Evolutionary conservation across 352 stramenopile genomes (phyloP).

Genomic region (Phytophthora melonis): DNA sequence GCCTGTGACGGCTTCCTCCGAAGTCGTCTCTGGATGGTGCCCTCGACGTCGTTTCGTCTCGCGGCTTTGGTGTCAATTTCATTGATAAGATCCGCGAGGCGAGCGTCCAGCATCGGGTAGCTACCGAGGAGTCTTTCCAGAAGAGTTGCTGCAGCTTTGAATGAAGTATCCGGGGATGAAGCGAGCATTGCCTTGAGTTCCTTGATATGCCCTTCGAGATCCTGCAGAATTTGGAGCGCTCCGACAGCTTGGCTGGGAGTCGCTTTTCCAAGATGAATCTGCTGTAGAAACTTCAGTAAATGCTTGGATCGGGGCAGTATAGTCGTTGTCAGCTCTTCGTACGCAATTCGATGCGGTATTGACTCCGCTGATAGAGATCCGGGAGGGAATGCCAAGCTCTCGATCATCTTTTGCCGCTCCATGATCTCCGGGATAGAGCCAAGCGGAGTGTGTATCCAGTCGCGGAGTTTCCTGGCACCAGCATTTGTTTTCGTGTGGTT

Average conservation of each 20-base stretch:
- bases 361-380: slow-evolving; percentile 15
- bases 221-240: slow-evolving; percentile 34
- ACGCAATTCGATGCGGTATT: slow-evolving; percentile 36
- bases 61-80: slow-evolving; percentile 34
- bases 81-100: slow-evolving; percentile 15
- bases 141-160: neutral
- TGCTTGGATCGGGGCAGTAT: slow-evolving; percentile 36
- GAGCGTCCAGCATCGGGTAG: slow-evolving; percentile 32
- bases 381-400: slow-evolving; percentile 29
- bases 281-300: slow-evolving; percentile 35
- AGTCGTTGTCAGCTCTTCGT: slow-evolving; percentile 43
- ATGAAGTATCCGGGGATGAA: neutral
- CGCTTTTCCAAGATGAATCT: slow-evolving; percentile 40
- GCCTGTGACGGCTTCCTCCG: slow-evolving; percentile 11
- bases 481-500: slow-evolving; percentile 48
- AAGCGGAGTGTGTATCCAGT: slow-evolving; percentile 44
- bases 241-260: slow-evolving; percentile 24
- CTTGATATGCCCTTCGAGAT: slow-evolving; percentile 24
- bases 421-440: slow-evolving; percentile 26
- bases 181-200: slow-evolving; percentile 16
- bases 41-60: slow-evolving; percentile 38
- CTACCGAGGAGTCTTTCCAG: slow-evolving; percentile 24
- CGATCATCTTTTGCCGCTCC: slow-evolving; percentile 39
- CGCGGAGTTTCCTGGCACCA: slow-evolving; percentile 36
- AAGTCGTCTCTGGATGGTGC: slow-evolving; percentile 31